Evolutionary conservation across 2,329 filamentous ascomycete genomes (phyloP), one percentile per base, ranked within the genome.

Genomic region (Corinectria fuckeliana): DNA sequence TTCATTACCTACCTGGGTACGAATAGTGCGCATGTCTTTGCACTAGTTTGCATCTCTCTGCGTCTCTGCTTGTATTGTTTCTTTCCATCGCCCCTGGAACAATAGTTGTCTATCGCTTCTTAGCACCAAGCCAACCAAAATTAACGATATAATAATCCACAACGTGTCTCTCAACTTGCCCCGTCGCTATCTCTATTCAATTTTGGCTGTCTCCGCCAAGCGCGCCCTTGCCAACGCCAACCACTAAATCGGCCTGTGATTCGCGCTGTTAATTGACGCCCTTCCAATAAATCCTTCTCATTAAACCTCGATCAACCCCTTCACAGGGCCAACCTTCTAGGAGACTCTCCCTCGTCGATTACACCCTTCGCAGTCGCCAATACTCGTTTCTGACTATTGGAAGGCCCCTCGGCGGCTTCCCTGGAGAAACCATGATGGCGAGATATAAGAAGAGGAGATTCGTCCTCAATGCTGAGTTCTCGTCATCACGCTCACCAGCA

Each of bases 401-500:
- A 18, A 23, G 10, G 53, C 50, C 57, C 60, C 58, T 61, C 32
- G 42, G 4, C 20, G 26, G 30, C 32, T 58, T 56, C 65, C 66
- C 67, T 66, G 51, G 41, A 61, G 23, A 62, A 47, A 42, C 9
- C 42, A 68, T 59, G 65, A 68, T 56, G 59, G 18, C 25, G 54
- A 58, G 67, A 64, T 69, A 69, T 71, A 71, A 56, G 39, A 53
- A 16, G 45, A 51, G 39, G 52, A 41, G 52, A 58, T 50, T 55
- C 61, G 28, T 60, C 47, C 28, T 34, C 30, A 41, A 61, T 23
- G 18, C 53, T 36, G 16, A 47, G 34, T 39, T 60, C 50, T 64
- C 61, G 62, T 45, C 63, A 65, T 58, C 65, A 67, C 49, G 56
- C 60, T 69, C 65, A 63, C 36, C 56, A 57, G 28, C 67, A 64